Conservation (phyloP, 331 rosid genomes). For the Arachis monticola region DNA sequence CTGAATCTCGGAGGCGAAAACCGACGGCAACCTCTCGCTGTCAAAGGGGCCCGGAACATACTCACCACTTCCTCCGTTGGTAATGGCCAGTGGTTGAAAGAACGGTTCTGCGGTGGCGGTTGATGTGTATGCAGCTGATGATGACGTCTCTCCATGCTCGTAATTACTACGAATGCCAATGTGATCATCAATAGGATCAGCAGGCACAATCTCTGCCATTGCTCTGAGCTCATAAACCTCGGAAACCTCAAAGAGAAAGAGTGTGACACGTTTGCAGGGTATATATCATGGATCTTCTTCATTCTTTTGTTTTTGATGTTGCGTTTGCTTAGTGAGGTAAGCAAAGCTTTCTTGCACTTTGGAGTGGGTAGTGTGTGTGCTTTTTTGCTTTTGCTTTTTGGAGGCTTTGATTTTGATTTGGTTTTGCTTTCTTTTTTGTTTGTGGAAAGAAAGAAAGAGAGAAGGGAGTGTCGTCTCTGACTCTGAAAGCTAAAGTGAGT, state of each 20-base stretch:
- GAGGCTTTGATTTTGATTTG: slow-evolving; percentile 42
- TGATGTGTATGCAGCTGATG: slow-evolving; percentile 25
- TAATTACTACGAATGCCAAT: slow-evolving; percentile 9
- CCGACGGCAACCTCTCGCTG: slow-evolving; percentile 82
- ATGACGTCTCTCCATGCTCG: slow-evolving; percentile 47
- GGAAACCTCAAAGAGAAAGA: slow-evolving; percentile 41
- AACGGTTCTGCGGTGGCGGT: too few species aligned
- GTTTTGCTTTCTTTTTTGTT: slow-evolving; percentile 43
- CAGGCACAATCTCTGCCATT: slow-evolving; percentile 75
- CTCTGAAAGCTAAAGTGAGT: slow-evolving; percentile 31
- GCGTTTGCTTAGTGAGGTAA: slow-evolving; percentile 77
- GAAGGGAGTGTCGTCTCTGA: background rate
- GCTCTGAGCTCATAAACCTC: slow-evolving; percentile 40
- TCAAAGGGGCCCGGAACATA: slow-evolving; percentile 72
- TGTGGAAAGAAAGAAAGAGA: slow-evolving; percentile 13
- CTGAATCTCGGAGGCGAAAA: slow-evolving; percentile 73
- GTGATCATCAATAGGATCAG: slow-evolving; percentile 62
- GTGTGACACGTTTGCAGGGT: slow-evolving; percentile 46
- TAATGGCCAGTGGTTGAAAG: slow-evolving; percentile 43
- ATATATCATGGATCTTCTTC: slow-evolving; percentile 53
- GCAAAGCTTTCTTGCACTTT: slow-evolving; percentile 46
- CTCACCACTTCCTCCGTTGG: slow-evolving; percentile 31
- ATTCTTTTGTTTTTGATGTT: background rate
- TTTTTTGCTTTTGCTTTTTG: slow-evolving; percentile 77
- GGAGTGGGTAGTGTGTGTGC: slow-evolving; percentile 31